Conservation (phyloP, 768 basidiomycete genomes). For the Lactarius hatsudake region DNA sequence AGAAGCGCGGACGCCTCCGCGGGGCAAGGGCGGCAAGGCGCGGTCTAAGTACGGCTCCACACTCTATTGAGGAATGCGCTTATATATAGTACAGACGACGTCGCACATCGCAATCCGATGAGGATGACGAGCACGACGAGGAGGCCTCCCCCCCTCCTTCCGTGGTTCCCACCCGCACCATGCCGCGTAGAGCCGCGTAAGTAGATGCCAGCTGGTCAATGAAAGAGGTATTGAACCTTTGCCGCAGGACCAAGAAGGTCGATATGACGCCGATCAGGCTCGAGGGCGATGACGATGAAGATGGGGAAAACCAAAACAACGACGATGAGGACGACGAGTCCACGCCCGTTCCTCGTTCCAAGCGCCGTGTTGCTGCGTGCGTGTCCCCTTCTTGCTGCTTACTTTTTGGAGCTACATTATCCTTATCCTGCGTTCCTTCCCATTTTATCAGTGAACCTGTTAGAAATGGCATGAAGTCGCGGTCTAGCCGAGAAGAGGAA, state of each 20-base stretch:
- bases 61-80: neutral
- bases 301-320: constrained; percentile 24
- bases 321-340: constrained; percentile 22
- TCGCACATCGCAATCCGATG: constrained; percentile 53
- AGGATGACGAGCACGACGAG: constrained; percentile 35
- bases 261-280: constrained; percentile 28
- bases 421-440: neutral
- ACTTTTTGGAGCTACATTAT: neutral
- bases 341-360: constrained; percentile 24
- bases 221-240: constrained; percentile 35
- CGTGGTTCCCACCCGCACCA: constrained; percentile 45
- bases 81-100: constrained; percentile 43
- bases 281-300: constrained; percentile 36
- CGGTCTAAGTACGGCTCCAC: constrained; percentile 31
- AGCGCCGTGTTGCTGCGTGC: constrained; percentile 5
- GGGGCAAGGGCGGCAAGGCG: constrained; percentile 37
- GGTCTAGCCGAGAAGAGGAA: neutral
- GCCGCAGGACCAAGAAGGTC: constrained; percentile 25
- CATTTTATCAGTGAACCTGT: neutral
- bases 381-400: neutral
- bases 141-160: constrained; percentile 38
- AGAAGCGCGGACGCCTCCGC: constrained; percentile 28
- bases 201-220: constrained; percentile 34
- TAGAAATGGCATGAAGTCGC: neutral
- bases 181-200: constrained; percentile 62